Base-by-base conservation (phyloP, 176 grass and related monocot genomes). In the Olyra latifolia region DNA sequence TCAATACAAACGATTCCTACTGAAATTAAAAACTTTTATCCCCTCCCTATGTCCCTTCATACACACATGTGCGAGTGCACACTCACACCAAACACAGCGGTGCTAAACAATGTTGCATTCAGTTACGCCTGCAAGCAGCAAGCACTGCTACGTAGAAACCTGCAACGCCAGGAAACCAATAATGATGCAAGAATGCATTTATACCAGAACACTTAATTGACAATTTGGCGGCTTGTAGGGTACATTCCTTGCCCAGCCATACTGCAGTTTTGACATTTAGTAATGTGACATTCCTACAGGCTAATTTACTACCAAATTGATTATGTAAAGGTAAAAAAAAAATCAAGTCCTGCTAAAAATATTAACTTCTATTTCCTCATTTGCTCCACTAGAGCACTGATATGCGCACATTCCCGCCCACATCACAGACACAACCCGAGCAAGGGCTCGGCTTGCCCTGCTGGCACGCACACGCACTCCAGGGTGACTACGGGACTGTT, bases 241-340 rank as follows among this genome's bases (percentile, higher is more conserved):
- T 1, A 6, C 0, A 0, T 15, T 25, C 42, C 8, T 71, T 77
- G 35, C 10, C 67, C 29, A 0, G 43, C 20, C 17, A 5, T 71
- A 85, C 30, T 27, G 10, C 30, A 22, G 10, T n/a, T 20, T 7
- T n/a, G 32, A 54, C 10, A 19, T 62, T 73, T 40, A 28, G 19
- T 10, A 24, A 67, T 10, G 58, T 0, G 30, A 1, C 35, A 54
- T n/a, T 64, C 29, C 32, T 5, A 38, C 10, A 20, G 8, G 69
- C 57, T 41, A 27, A 73, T 82, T 64, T 22, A 72, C 49, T 57
- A 19, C 59, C 24, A 62, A 25, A 35, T 69, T 77, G 52, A 49
- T 15, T 9, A 20, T n/a, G 49, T 25, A 35, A 16, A 16, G 42
- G 45, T 14, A 38, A 1, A 29, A 23, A 23, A 30, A 24, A 60